phyloP scores from a whole-genome alignment of 257 asterid species.

The Ophiorrhiza pumila region DNA sequence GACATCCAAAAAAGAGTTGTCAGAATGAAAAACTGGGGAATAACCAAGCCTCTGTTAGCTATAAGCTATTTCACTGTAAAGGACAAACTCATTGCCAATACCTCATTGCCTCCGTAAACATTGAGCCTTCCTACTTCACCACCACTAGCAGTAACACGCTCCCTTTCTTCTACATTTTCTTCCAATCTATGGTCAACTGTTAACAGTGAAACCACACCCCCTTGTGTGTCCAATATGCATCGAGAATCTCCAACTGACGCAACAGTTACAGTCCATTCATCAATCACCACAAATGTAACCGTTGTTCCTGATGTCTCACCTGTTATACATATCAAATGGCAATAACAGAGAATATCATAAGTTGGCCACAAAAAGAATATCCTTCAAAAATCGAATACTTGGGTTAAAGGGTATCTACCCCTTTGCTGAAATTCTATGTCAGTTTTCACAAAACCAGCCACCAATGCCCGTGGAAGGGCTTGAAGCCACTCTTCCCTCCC shows the following conservation, averaged over 20 bases:
- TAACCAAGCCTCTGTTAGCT: background rate
- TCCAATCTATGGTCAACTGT: constrained; percentile 95
- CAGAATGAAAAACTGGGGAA: background rate
- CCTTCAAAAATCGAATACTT: background rate
- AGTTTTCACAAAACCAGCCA: constrained; percentile 96
- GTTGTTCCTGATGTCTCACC: constrained; percentile 99
- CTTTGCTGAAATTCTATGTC: constrained; percentile 91
- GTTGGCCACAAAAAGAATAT: background rate
- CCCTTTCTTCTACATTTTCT: constrained; percentile 91
- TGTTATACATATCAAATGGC: constrained; percentile 31
- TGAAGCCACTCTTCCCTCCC: constrained; percentile 96
- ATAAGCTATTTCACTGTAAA: background rate
- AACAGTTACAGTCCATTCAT: constrained; percentile 96
- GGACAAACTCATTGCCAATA: constrained; percentile 13
- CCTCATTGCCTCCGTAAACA: constrained; percentile 90
- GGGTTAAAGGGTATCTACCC: constrained; percentile 34
- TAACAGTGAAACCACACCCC: constrained; percentile 81
- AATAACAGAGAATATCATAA: constrained; percentile 21
- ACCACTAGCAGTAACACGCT: constrained; percentile 97
- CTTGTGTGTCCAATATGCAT: constrained; percentile 90
- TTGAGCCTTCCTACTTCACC: constrained; percentile 97
- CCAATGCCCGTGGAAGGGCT: constrained; percentile 90
- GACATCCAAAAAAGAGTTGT: constrained; percentile 18
- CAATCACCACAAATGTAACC: constrained; percentile 89
- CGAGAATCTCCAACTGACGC: constrained; percentile 99